Evolutionary conservation across 306 rosid genomes (phyloP).

Genomic region (Ochetophila trinervis): DNA sequence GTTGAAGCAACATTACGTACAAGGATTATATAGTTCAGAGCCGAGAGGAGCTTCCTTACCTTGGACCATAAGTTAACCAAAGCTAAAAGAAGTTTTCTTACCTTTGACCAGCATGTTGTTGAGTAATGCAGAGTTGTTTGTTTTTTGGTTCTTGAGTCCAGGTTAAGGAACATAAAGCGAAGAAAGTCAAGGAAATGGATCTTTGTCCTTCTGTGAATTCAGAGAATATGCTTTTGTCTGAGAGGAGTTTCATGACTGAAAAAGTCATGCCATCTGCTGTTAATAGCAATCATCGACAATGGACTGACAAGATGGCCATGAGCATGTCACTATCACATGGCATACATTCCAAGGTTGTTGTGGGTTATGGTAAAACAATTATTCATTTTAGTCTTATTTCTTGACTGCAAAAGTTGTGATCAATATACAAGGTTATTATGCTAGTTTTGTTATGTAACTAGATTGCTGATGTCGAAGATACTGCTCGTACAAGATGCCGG

Average conservation of each 20-base stretch:
- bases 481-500: constrained; percentile 45
- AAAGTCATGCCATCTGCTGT: constrained; percentile 29
- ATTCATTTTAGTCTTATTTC: not conserved
- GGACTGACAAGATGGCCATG: constrained; percentile 30
- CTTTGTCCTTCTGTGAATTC: constrained; percentile 34
- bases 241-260: constrained; percentile 45
- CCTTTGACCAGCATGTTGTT: not conserved
- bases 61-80: not conserved
- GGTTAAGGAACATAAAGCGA: constrained; percentile 57
- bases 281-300: constrained; percentile 40
- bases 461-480: constrained; percentile 43
- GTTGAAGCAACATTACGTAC: not conserved
- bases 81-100: not conserved
- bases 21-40: not conserved
- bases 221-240: constrained; percentile 58
- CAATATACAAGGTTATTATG: constrained; percentile 6
- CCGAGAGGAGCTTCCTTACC: too few species aligned
- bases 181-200: constrained; percentile 42
- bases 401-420: constrained; percentile 2
- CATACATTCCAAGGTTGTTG: constrained; percentile 37
- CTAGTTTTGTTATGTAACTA: constrained; percentile 25
- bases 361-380: constrained; percentile 10
- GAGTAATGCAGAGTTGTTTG: not conserved
- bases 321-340: constrained; percentile 30
- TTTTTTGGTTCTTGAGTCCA: constrained; percentile 31